A percentile compares a stretch with the other conserved stretches of the same genome.
These are phyloP conservation scores for Deuterostichococcus epilithicus DNA, from an alignment of 139 green algal species.

Conservation along the genomic window DNA sequence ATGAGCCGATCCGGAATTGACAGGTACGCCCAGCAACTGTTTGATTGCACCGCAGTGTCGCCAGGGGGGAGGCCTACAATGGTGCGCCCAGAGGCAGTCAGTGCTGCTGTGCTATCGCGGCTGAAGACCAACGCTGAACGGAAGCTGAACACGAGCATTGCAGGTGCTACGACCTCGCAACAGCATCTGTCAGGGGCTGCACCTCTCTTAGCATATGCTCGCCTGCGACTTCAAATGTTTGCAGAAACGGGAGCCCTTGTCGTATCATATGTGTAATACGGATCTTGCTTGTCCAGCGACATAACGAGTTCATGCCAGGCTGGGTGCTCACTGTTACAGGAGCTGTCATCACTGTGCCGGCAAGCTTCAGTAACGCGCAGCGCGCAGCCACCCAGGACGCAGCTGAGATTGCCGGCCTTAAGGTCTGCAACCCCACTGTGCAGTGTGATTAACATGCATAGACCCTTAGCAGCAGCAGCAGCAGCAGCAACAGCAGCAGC, in stretches of 20 bases:
- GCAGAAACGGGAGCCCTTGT: too few relatives aligned
- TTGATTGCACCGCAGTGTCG: neutral
- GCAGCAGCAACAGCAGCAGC: too few relatives aligned
- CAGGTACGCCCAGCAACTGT: too few relatives aligned
- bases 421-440: constrained; percentile 6
- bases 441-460: too few relatives aligned
- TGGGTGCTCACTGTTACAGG: constrained; percentile 11
- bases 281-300: too few relatives aligned
- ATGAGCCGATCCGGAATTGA: too few relatives aligned
- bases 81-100: constrained; percentile 3
- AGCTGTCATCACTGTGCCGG: constrained; percentile 41
- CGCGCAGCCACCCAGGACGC: constrained; percentile 27
- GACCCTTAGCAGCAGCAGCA: too few relatives aligned
- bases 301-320: constrained; percentile 27
- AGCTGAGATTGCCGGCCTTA: constrained; percentile 25
- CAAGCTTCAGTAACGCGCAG: constrained; percentile 40
- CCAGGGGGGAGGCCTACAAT: neutral
- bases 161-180: too few relatives aligned
- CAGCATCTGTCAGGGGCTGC: too few relatives aligned
- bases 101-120: constrained; percentile 1
- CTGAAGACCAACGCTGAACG: constrained; percentile 3
- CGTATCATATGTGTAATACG: too few relatives aligned
- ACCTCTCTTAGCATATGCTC: too few relatives aligned
- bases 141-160: neutral
- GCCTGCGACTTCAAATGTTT: too few relatives aligned